Base-by-base conservation (phyloP, 768 basidiomycete genomes). In the Gyrodon lividus region DNA sequence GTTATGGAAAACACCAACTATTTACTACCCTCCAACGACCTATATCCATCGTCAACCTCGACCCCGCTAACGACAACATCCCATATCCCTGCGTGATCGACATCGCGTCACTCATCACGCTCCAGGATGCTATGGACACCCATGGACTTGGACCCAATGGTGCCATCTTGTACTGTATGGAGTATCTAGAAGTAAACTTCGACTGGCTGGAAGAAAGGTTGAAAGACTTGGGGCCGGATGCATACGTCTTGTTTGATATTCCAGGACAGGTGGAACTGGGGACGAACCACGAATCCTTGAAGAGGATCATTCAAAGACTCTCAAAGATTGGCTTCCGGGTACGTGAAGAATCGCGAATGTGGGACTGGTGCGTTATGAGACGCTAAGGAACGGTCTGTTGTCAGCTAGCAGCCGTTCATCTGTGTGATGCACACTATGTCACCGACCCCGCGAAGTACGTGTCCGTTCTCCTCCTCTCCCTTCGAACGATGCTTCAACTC, bases 191-290 rank as follows among this genome's bases (percentile, higher is more conserved):
- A 61, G 83, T 77, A n/a, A 98, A 98, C 68, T 83, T 85, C 56
- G 97, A 98, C 68, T 89, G 89, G 86, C 76, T 96, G 9, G 82
- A 90, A 68, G 81, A 78, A 48, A 73, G 80, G 33, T 66, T 94
- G 60, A 74, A 72, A 47, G 83, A 80, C 60, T 73, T 88, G 19
- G 87, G 83, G 16, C 72, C 75, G 23, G 89, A 91, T 56, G 83
- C 84, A 20, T 98, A 96, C 69, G 80, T 98, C 34, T 75, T 99
- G 31, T 97, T 99, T 68, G 97, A 99, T 68, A 80, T 97, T 5
- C 94, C 97, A 0, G 97, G 97, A 1, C 97, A 99, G 73, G 97
- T 98, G 46, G 97, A 99, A 69, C 74, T 99, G 42, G 93, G 90
- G 69, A 99, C 97, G 46, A 97, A 96, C 66, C 96, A 98, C 67